Base-by-base conservation (phyloP, 805 yeast species). In the Candida palmyrensis region DNA sequence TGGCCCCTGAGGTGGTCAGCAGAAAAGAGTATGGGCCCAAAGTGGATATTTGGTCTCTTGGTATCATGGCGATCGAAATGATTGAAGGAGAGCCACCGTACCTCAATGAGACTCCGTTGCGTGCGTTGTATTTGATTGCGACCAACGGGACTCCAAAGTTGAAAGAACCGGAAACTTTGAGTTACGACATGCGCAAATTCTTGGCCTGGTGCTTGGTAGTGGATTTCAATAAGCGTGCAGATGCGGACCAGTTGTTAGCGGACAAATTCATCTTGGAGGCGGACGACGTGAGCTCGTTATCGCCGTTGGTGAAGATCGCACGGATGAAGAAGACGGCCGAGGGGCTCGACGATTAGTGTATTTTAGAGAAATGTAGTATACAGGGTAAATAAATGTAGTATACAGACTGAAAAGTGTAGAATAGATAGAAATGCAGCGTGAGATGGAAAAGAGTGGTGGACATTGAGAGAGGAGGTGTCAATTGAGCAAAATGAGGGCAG, bases 11-110 rank as follows among this genome's bases (percentile, higher is more conserved):
- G 57, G 96, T 92, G 34, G 96, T 92, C 18, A 78, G 89, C 13
- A 77, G 94, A 47, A 89, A 88, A 56, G 96, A 89, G 52, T 92
- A 92, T 53, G 98, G 95, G 22, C 92, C 95, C 30, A 89, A 92
- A 55, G 96, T 92, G 27, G 99, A 92, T 61, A 81, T 92, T 31
- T 92, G 99, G 99, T 87, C 96, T 6, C 64, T 92, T 41, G 98
- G 99, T 44, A 92, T 92, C 44, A 92, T 92, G 97, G 80, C 86
- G 14, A 92, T 92, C 49, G 99, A 92, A 62, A 90, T 92, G 97
- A 86, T 92, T 45, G 98, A 92, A 60, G 96, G 97, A 17, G 98
- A 92, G 57, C 99, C 99, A 10, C 99, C 99, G 3, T 92, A 92
- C 52, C 67, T 92, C 54, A 90, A 90, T 49, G 99, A 92, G 57